Percentiles rank a stretch among this genome's conserved stretches.
Conservation (phyloP, 208 protist species). For the Trypanosoma congolense region DNA sequence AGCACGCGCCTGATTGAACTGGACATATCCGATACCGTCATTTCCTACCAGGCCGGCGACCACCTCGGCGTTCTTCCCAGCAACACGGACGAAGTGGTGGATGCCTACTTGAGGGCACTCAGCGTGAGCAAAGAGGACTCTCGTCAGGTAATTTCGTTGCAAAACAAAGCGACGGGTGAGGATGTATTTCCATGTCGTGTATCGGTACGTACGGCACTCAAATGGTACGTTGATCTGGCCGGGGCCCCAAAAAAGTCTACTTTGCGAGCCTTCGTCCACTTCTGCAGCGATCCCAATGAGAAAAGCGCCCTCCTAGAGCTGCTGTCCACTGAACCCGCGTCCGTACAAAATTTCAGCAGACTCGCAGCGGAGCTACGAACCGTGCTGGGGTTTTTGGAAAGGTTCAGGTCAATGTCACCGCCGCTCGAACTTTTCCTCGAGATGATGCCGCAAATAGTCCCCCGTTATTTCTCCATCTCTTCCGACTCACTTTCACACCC, state of each 20-base stretch:
- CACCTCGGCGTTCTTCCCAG: slow-evolving; percentile 92
- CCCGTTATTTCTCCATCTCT: slow-evolving; percentile 96
- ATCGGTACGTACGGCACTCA: slow-evolving; percentile 74
- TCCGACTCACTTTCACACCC: slow-evolving; percentile 81
- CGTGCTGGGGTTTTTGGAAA: slow-evolving; percentile 73
- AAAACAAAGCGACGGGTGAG: slow-evolving; percentile 82
- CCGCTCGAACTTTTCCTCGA: slow-evolving; percentile 87
- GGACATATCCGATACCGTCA: slow-evolving; percentile 71
- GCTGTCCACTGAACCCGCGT: slow-evolving; percentile 59
- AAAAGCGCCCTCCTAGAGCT: slow-evolving; percentile 75
- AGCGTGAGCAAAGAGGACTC: slow-evolving; percentile 49
- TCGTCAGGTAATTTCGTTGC: slow-evolving; percentile 72
- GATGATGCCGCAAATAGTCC: slow-evolving; percentile 90
- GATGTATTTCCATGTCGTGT: slow-evolving; percentile 84
- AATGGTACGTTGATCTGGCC: slow-evolving; percentile 88
- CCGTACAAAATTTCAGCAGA: slow-evolving; percentile 68
- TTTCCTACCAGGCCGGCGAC: slow-evolving; percentile 92
- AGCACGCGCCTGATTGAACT: slow-evolving; percentile 89
- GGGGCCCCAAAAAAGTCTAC: slow-evolving; percentile 86
- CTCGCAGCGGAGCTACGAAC: slow-evolving; percentile 69
- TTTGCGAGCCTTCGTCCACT: slow-evolving; percentile 86
- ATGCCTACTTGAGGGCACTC: slow-evolving; percentile 66
- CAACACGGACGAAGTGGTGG: slow-evolving; percentile 84
- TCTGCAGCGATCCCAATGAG: slow-evolving; percentile 62
- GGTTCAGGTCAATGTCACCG: slow-evolving; percentile 73